Base-by-base conservation (phyloP, 2,329 filamentous ascomycete species). In the Xylariaceae sp. region DNA sequence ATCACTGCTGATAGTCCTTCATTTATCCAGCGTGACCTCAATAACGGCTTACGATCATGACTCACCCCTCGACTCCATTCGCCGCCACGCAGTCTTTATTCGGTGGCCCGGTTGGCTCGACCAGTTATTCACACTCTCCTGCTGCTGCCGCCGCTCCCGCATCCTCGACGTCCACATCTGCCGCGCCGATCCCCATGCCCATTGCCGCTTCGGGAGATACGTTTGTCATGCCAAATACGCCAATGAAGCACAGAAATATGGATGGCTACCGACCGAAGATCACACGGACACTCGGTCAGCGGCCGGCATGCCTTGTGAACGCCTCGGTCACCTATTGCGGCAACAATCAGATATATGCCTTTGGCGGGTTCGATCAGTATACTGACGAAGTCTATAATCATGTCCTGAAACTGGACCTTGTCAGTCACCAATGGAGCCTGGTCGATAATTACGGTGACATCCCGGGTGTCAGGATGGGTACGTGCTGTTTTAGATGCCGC, bases 371-470 rank as follows among this genome's bases (percentile, higher is more conserved):
- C 71, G 94, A 99, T 72, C 93, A 97, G 75, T 97, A 96, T 72
- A 99, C 94, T 0, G 94, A 99, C 73, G 94, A 99, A 78, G 90
- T 99, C 15, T 99, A 99, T 77, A 99, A 99, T 72, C 94, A 99
- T 77, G 94, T 99, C 48, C 80, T 99, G 64, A 88, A 86, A 68
- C 78, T 99, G 55, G 92, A 99, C 73, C 82, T 99, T 64, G 82
- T 88, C 62, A 92, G 88, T 63, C 87, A 94, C 67, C 90, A 94
- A 73, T 99, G 94, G 94, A 94, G 86, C 66, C 79, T 99, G 54
- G 93, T 99, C 17, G 94, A 97, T 76, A 99, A 99, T 75, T 99
- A 96, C 78, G 94, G 94, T 39, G 93, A 97, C 75, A 97, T 97
- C 65, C 93, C 93, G 3, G 93, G 93, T 11, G 93, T 97, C 53